These are phyloP conservation scores for Colletotrichum horii DNA, from an alignment of 2,329 filamentous ascomycete genomes.

Conservation along the genomic window DNA sequence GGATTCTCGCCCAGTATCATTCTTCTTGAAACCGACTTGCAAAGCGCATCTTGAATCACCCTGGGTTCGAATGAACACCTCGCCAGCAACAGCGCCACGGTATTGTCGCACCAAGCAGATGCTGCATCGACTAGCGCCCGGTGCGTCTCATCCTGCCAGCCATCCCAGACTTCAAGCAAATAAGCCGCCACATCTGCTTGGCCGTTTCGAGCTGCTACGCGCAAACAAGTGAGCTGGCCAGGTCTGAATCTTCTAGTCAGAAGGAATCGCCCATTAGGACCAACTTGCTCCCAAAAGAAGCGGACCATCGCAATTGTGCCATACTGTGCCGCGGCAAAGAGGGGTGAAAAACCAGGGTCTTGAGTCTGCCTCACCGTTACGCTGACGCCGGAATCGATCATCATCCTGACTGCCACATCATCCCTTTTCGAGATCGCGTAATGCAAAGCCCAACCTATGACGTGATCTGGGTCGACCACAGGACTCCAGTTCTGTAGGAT, in stretches of 20 bases:
- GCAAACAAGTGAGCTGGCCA: neutral
- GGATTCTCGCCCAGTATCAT: neutral
- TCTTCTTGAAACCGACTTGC: neutral
- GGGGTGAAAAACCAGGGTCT: neutral
- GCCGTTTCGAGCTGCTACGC: neutral
- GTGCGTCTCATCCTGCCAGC: neutral
- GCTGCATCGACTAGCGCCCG: neutral
- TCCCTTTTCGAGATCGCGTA: neutral
- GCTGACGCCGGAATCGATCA: neutral
- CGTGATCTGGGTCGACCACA: neutral
- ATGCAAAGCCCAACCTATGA: neutral
- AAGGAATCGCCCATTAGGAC: neutral
- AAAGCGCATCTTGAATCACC: neutral
- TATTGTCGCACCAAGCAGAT: neutral
- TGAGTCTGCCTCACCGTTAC: neutral
- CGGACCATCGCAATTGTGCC: neutral
- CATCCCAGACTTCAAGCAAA: neutral
- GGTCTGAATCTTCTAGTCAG: neutral
- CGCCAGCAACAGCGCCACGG: neutral
- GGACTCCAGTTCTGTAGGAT: neutral
- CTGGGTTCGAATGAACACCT: neutral
- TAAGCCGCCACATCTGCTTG: neutral
- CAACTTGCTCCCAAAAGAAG: slow-evolving; percentile 30
- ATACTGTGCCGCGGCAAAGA: neutral
- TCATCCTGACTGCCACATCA: neutral